Evolutionary conservation across 257 asterid species (phyloP), one percentile per base, ranked within the genome.

Genomic region (Echium plantagineum): DNA sequence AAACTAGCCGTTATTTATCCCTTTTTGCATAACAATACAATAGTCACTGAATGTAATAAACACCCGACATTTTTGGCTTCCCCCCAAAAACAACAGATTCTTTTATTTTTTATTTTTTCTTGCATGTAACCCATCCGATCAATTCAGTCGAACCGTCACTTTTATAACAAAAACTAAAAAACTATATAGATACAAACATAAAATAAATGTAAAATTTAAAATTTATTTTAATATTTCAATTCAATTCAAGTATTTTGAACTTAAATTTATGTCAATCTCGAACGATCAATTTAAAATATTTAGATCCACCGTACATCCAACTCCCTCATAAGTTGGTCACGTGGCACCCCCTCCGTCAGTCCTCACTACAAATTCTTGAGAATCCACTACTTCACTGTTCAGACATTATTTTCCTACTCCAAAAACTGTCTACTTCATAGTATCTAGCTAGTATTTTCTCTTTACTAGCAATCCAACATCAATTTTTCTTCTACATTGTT

Each of bases 1-100:
- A 35, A 85, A 82, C 85, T 89, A 89, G 95, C 95, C 95, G 97
- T 89, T 89, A 59, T 67, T 58, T 21, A 2, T 21, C 19, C 69
- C 55, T 59, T 54, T 7, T 28, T 52, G 63, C 21, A 22, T 13
- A 53, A 61, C 26, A 22, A 47, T 20, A 52, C 48, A 32, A 24
- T 62, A 49, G 64, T 56, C 64, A 49, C 38, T 65, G 66, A 59
- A 64, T 73, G 65, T 63, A 32, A 62, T 58, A 60, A 60, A 63
- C 61, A 53, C 75, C 78, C 73, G 83, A 80, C 89, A 80, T 48
- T 21, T 6, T 59, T 70, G 74, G 62, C 72, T 55, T 74, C 66
- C 64, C 66, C 49, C 68, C 74, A 69, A 66, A 58, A 52, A 24
- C 32, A 5, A 20, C 31, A 55, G 64, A 69, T 64, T 66, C 72